These are phyloP conservation scores for Asterochloris erici DNA, from an alignment of 139 green algal genomes.

Conservation along the genomic window DNA sequence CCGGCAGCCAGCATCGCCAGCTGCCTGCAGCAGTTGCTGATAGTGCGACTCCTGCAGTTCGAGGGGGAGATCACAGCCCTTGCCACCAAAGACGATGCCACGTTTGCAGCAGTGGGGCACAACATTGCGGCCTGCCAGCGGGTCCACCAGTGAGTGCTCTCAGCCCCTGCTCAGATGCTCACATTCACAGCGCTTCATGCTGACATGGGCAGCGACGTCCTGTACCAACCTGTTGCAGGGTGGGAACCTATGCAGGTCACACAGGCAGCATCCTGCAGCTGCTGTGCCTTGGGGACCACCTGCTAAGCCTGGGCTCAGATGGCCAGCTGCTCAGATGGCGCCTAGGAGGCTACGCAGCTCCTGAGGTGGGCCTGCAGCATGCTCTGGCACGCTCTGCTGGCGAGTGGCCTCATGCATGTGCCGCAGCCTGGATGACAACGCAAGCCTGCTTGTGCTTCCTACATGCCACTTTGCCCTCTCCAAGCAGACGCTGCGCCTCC, in stretches of 20 bases:
- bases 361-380: constrained; percentile 30
- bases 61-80: constrained; percentile 64
- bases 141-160: constrained; percentile 32
- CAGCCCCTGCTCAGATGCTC: background rate
- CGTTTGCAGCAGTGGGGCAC: constrained; percentile 74
- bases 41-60: constrained; percentile 48
- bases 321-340: constrained; percentile 69
- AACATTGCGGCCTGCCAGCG: constrained; percentile 73
- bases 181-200: background rate
- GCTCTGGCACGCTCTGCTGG: background rate
- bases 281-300: constrained; percentile 72
- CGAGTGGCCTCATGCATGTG: no score
- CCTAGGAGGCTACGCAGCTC: constrained; percentile 52
- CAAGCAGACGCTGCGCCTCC: no score
- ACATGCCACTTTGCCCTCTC: background rate
- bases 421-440: no score
- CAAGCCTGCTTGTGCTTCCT: background rate
- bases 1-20: background rate
- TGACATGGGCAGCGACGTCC: background rate
- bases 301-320: constrained; percentile 73
- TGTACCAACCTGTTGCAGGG: constrained; percentile 26
- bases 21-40: background rate
- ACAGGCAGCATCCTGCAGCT: constrained; percentile 56
- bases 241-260: constrained; percentile 46
- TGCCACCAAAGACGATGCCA: constrained; percentile 73